Conservation (phyloP, 2,329 filamentous ascomycete species). For the Metarhizium sp. region DNA sequence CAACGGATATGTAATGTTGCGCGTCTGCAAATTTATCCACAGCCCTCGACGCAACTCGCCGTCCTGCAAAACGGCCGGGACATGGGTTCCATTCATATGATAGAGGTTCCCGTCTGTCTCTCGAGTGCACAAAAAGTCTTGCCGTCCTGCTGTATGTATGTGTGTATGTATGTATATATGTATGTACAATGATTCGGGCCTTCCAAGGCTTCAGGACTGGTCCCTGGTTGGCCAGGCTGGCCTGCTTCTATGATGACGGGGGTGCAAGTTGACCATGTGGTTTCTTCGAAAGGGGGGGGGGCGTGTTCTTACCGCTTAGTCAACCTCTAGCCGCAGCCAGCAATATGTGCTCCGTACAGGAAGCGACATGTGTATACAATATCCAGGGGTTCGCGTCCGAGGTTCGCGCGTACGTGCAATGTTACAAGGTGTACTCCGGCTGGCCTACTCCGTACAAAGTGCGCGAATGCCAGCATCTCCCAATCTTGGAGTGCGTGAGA, state of each 20-base stretch:
- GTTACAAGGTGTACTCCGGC: background rate
- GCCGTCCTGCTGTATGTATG: background rate
- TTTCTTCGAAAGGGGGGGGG: background rate
- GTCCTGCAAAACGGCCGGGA: background rate
- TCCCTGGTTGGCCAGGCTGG: background rate
- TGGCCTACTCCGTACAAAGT: background rate
- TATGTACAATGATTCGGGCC: background rate
- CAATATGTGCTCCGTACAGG: background rate
- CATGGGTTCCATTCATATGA: background rate
- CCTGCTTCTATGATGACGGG: background rate
- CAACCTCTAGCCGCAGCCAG: background rate
- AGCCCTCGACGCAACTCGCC: background rate
- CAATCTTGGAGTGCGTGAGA: background rate
- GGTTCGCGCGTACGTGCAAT: background rate
- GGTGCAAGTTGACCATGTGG: background rate
- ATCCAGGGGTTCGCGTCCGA: background rate
- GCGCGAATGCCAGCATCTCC: background rate
- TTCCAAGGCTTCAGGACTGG: background rate
- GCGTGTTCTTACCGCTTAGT: background rate
- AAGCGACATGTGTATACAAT: background rate
- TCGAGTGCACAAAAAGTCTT: too few species aligned
- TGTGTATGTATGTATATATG: background rate
- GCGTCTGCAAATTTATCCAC: background rate
- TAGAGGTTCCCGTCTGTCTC: background rate
- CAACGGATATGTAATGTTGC: background rate